Percentiles rank a stretch among this genome's conserved stretches.
phyloP scores from a whole-genome alignment of 768 basidiomycete genomes.

The Candolleomyces aberdarensis region DNA sequence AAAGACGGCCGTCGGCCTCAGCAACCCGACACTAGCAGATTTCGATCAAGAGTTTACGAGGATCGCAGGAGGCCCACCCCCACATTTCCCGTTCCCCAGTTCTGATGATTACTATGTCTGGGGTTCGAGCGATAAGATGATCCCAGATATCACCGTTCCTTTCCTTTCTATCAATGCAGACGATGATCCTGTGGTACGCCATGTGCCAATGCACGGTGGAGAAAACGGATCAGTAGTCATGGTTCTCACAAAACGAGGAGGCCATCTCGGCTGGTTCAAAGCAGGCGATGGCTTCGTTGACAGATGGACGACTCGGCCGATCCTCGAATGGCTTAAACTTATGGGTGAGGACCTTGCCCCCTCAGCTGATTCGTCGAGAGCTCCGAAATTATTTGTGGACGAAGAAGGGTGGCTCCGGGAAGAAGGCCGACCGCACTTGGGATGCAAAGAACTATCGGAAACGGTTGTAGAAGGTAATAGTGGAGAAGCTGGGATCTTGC shows the following conservation, averaged over 20 bases:
- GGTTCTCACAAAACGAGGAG: conserved; percentile 61
- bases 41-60: conserved; percentile 67
- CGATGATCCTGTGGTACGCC: conserved; percentile 74
- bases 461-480: conserved; percentile 51
- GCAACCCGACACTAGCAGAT: conserved; percentile 49
- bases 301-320: conserved; percentile 70
- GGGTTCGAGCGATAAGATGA: conserved; percentile 58
- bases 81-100: conserved; percentile 46
- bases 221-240: conserved; percentile 55
- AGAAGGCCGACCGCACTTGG: conserved; percentile 51
- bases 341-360: conserved; percentile 46
- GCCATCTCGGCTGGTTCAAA: conserved; percentile 86
- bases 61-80: conserved; percentile 65
- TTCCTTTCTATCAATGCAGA: conserved; percentile 72
- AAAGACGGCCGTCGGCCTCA: conserved; percentile 41
- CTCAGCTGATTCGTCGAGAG: conserved; percentile 10
- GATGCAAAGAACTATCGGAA: conserved; percentile 55
- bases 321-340: conserved; percentile 67
- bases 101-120: conserved; percentile 46
- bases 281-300: conserved; percentile 35
- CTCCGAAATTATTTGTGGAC: conserved; percentile 37
- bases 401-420: conserved; percentile 62
- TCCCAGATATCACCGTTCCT: conserved; percentile 63
- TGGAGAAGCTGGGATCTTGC: conserved; percentile 52
- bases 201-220: conserved; percentile 55